Conservation (phyloP, 371 early-diverging fungal species). For the Synchytrium microbalum region DNA sequence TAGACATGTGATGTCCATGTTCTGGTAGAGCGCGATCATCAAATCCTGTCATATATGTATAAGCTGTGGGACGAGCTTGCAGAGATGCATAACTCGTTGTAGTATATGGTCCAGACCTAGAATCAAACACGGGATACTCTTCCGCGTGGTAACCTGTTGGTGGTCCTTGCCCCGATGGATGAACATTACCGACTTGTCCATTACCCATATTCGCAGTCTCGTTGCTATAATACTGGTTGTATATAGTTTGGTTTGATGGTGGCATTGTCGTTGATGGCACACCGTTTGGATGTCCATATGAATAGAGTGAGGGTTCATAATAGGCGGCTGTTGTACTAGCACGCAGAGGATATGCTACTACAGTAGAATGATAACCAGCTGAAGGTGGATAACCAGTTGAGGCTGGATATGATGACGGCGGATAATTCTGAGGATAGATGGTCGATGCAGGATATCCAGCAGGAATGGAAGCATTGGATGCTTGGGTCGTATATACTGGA, state of each 20-base stretch:
- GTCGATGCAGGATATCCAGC: neutral
- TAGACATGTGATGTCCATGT: too few species aligned
- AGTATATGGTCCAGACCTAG: neutral
- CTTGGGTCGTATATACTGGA: too few species aligned
- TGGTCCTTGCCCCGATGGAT: too few species aligned
- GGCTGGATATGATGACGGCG: neutral
- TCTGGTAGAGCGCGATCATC: neutral
- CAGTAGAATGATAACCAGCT: neutral
- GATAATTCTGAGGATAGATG: neutral
- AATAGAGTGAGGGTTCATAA: neutral
- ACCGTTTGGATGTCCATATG: neutral
- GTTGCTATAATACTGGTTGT: neutral
- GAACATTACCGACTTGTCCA: too few species aligned
- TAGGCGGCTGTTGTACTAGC: neutral
- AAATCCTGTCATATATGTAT: neutral
- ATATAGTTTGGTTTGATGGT: neutral
- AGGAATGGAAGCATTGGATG: neutral
- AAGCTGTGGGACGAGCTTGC: neutral
- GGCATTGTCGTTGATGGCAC: neutral
- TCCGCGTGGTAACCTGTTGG: too few species aligned
- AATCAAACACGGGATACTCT: neutral
- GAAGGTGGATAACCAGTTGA: neutral
- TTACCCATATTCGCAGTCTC: neutral
- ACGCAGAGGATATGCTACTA: too few species aligned
- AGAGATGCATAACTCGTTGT: neutral